phyloP scores from a whole-genome alignment of 495 filamentous ascomycete species.

The Chaetomium fimeti region DNA sequence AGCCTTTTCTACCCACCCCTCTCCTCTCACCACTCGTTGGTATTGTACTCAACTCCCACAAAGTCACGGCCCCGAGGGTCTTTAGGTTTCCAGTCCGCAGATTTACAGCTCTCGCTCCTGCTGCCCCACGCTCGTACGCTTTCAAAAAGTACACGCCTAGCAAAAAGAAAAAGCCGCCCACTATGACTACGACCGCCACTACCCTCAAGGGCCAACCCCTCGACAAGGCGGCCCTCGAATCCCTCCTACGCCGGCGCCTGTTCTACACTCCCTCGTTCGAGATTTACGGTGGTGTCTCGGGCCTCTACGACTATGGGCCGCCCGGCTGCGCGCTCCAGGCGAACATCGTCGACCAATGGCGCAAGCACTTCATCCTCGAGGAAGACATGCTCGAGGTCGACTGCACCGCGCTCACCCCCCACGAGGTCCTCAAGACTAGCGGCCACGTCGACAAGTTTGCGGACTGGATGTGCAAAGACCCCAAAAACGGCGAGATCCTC shows the following conservation, averaged over 20 bases:
- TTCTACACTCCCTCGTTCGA: slow-evolving; percentile 97
- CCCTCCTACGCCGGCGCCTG: slow-evolving; percentile 78
- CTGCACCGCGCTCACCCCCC: slow-evolving; percentile 79
- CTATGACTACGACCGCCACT: slow-evolving; percentile 53
- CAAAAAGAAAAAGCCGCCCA: slow-evolving; percentile 50
- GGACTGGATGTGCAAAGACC: slow-evolving; percentile 99
- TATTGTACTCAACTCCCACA: slow-evolving; percentile 23
- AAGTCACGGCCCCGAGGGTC: slow-evolving; percentile 19
- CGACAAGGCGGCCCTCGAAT: slow-evolving; percentile 75
- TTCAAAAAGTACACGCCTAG: slow-evolving; percentile 11
- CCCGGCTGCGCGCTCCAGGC: slow-evolving; percentile 75
- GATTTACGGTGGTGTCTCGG: slow-evolving; percentile 83
- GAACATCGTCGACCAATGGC: slow-evolving; percentile 87
- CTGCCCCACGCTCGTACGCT: slow-evolving; percentile 25
- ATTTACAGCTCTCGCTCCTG: slow-evolving; percentile 22
- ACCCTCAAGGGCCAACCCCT: slow-evolving; percentile 88
- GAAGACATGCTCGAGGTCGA: slow-evolving; percentile 92
- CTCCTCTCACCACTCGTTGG: slow-evolving; percentile 32
- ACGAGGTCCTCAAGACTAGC: slow-evolving; percentile 90
- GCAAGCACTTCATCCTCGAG: slow-evolving; percentile 85
- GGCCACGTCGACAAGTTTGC: slow-evolving; percentile 98
- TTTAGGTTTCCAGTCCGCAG: slow-evolving; percentile 21
- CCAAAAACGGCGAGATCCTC: slow-evolving; percentile 94
- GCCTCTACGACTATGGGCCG: slow-evolving; percentile 83
- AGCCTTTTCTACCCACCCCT: slow-evolving; percentile 25